phyloP scores from a whole-genome alignment of 345 rosid genomes.

The Brassica juncea region DNA sequence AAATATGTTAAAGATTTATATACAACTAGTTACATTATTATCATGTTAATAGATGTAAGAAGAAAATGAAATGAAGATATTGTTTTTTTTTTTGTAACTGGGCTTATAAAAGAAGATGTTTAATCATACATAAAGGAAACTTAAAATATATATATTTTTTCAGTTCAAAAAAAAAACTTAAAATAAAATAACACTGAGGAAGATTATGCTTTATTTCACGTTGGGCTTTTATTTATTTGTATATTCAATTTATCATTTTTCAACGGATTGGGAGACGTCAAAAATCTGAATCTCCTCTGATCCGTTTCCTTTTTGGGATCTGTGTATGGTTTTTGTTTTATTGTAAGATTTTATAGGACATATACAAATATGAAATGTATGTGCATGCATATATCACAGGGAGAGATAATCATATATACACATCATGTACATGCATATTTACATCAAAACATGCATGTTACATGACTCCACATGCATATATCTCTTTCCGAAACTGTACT shows the following conservation, averaged over 20 bases:
- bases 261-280: slow-evolving; percentile 29
- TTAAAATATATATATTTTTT: neutral
- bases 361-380: slow-evolving; percentile 32
- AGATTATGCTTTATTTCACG: slow-evolving; percentile 20
- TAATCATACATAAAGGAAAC: slow-evolving; percentile 2
- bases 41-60: neutral
- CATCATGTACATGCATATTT: slow-evolving; percentile 26
- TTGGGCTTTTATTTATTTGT: slow-evolving; percentile 5
- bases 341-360: slow-evolving; percentile 41
- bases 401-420: slow-evolving; percentile 6
- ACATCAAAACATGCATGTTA: slow-evolving; percentile 22
- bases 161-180: neutral
- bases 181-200: slow-evolving; percentile 9
- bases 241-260: slow-evolving; percentile 18
- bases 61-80: neutral
- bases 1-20: neutral
- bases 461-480: slow-evolving; percentile 24
- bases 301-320: slow-evolving; percentile 42
- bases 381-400: slow-evolving; percentile 40
- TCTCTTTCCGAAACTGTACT: slow-evolving; percentile 14
- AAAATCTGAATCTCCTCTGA: slow-evolving; percentile 38
- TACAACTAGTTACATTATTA: neutral
- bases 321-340: slow-evolving; percentile 34
- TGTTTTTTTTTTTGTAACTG: too few species aligned
- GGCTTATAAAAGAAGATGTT: neutral